Evolutionary conservation across 768 basidiomycete genomes (phyloP).

Genomic region (Tulasnella sp.): DNA sequence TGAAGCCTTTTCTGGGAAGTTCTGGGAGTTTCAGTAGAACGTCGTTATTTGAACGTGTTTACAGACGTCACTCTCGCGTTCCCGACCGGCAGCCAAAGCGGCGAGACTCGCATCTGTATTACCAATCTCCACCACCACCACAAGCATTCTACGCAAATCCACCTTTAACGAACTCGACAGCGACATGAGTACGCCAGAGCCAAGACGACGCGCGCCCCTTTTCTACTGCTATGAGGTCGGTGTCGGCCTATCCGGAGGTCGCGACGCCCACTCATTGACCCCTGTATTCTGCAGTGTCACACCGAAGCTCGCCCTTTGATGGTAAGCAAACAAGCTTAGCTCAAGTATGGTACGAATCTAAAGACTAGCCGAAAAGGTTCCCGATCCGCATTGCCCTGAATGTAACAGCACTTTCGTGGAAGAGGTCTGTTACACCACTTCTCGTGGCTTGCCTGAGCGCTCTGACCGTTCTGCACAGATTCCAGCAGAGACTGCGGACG

Average conservation of each 20-base stretch:
- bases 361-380: conserved; percentile 38
- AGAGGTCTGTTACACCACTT: conserved; percentile 32
- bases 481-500: background rate
- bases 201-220: conserved; percentile 5
- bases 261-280: background rate
- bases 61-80: background rate
- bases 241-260: background rate
- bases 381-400: conserved; percentile 72
- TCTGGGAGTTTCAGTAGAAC: background rate
- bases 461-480: background rate
- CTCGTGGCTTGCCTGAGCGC: background rate
- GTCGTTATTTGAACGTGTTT: background rate
- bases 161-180: background rate
- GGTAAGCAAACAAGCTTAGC: conserved; percentile 35
- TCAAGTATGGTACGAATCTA: background rate
- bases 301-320: conserved; percentile 82
- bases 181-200: background rate
- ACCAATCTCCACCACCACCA: background rate
- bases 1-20: background rate
- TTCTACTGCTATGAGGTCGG: conserved; percentile 16
- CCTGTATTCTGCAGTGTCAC: conserved; percentile 45
- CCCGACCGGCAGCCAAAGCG: background rate
- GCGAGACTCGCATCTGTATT: background rate
- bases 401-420: conserved; percentile 78
- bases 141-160: background rate